Percentiles rank a stretch among this genome's conserved stretches.
Conservation (phyloP, 2,329 filamentous ascomycete genomes). For the Blastomyces silverae region DNA sequence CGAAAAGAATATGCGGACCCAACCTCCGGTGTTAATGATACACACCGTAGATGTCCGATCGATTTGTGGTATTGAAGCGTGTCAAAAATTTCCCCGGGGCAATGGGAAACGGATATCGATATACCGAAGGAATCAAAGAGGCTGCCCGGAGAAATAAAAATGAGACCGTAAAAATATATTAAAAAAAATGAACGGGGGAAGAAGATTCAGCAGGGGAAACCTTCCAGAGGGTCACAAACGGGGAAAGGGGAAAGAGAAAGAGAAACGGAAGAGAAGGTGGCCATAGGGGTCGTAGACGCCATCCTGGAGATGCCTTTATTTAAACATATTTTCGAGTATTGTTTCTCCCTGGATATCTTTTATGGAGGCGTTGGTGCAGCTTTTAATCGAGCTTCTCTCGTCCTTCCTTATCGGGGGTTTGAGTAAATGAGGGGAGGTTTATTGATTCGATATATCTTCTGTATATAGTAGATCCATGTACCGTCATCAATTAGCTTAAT, state of each 20-base stretch:
- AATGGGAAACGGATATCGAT: background rate
- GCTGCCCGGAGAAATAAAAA: background rate
- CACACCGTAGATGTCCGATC: background rate
- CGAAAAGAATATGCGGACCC: background rate
- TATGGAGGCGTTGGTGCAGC: background rate
- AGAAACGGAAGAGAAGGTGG: conserved; percentile 3
- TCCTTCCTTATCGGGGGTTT: background rate
- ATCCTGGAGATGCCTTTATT: background rate
- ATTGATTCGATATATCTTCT: background rate
- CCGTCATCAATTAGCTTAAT: background rate
- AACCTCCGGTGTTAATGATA: background rate
- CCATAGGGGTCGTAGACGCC: background rate
- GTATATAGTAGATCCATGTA: background rate
- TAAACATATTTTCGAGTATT: background rate
- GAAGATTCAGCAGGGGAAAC: background rate
- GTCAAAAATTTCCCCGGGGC: background rate
- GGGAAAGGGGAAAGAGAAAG: conserved; percentile 7
- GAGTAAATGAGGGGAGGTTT: background rate
- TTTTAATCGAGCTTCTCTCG: background rate
- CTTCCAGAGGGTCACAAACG: background rate
- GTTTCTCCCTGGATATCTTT: background rate
- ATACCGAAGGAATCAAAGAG: background rate
- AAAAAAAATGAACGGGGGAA: background rate
- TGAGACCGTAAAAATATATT: background rate
- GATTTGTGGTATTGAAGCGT: background rate